Conservation (phyloP, 2,329 filamentous ascomycete species). For the Ceratocystis harringtonii region DNA sequence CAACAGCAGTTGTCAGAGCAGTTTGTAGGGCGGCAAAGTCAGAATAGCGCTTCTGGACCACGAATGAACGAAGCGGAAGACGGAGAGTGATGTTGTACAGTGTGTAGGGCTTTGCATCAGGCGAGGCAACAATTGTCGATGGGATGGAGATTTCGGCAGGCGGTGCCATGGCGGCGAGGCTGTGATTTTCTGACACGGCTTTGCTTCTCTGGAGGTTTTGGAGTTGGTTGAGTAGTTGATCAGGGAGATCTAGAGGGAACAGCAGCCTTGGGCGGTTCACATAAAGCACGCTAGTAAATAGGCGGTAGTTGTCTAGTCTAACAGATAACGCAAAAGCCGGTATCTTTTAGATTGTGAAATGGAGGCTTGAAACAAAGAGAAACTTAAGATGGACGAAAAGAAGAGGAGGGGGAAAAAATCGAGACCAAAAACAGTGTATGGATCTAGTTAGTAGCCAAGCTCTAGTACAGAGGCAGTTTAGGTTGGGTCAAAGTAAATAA, state of each 20-base stretch:
- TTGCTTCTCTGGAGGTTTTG: not conserved
- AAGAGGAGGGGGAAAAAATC: not conserved
- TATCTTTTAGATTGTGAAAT: not conserved
- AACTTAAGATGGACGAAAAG: not conserved
- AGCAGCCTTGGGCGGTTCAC: not conserved
- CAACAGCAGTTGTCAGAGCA: conserved; percentile 43
- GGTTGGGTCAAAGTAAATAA: not conserved
- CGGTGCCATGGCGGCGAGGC: conserved; percentile 39
- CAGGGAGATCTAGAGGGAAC: not conserved
- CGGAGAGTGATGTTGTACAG: conserved; percentile 66
- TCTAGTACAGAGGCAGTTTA: not conserved
- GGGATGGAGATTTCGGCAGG: conserved; percentile 53
- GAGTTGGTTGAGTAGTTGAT: not conserved
- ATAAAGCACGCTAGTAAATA: not conserved
- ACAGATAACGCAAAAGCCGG: not conserved
- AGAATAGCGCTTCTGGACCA: conserved; percentile 67
- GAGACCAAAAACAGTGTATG: not conserved
- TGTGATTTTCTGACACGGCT: not conserved
- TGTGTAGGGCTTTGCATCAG: conserved; percentile 52
- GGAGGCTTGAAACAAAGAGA: not conserved
- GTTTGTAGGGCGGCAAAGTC: conserved; percentile 58
- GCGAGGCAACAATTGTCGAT: conserved; percentile 42
- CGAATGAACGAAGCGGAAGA: conserved; percentile 59
- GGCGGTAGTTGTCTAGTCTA: not conserved
- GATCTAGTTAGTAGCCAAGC: not conserved